Evolutionary conservation across 1,284 basidiomycete species (phyloP), one percentile per base, ranked within the genome.

Genomic region (Ceratobasidium sp.): DNA sequence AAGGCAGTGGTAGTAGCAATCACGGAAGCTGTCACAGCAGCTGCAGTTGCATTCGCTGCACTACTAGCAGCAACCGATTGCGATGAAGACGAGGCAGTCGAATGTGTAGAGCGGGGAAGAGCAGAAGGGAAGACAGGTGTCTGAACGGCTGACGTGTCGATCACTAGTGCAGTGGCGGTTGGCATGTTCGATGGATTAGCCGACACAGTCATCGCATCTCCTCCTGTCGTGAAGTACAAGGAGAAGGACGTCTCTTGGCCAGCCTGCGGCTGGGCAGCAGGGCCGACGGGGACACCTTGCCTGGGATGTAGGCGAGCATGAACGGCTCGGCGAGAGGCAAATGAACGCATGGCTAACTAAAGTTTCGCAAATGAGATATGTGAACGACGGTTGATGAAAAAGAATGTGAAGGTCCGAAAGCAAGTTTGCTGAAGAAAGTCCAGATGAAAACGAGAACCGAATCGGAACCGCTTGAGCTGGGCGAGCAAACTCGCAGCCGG

Each of bases 321-420:
- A 27, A 36, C 27, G 11, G 71, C 51, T 45, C 56, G 22, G 36
- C 36, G 65, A n/a, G 45, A 53, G 29, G 2, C 56, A 11, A 51
- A 51, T 1, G 31, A 63, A 36, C 47, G 57, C 71, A 73, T 73
- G 41, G 17, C 45, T n/a, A n/a, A 44, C 41, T 57, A 24, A 7
- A 11, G 11, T 27, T 51, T 44, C n/a, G 59, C n/a, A 45, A 15
- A 19, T n/a, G 19, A 14, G 45, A 22, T 66, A 1, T 6, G 48
- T 41, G 50, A 44, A 44, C 9, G 50, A 66, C 33, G 50, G 48
- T 48, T 33, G 31, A 29, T 62, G 36, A 44, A 63, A 72, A 73
- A 73, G 71, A 73, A 51, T 63, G 71, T 62, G 31, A 31, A 19
- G 36, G 36, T 24, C 29, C 48, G 19, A 66, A 53, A 67, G 50